These are phyloP conservation scores for Dipodascus albidus DNA, from an alignment of 805 yeast genomes.

Conservation along the genomic window DNA sequence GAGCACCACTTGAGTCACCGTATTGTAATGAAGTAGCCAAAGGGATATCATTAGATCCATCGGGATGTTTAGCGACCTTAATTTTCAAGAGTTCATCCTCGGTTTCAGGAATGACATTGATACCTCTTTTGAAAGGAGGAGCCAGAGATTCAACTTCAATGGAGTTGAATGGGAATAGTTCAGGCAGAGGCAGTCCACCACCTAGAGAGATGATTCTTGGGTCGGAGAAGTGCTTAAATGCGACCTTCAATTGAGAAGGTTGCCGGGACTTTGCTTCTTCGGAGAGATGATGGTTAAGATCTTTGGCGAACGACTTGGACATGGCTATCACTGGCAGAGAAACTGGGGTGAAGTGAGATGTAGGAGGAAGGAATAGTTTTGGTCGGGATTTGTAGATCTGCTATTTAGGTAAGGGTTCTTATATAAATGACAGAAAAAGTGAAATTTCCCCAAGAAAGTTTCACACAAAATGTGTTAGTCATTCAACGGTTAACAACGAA, in stretches of 20 bases:
- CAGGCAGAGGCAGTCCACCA: conserved; percentile 89
- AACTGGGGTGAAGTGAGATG: too few relatives aligned
- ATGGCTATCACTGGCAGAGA: too few relatives aligned
- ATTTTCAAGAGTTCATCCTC: conserved; percentile 21
- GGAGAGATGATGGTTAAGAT: conserved; percentile 64
- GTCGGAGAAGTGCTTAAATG: conserved; percentile 61
- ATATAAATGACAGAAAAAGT: too few relatives aligned
- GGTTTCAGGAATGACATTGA: conserved; percentile 23
- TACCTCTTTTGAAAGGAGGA: conserved; percentile 78
- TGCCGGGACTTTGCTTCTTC: conserved; percentile 67
- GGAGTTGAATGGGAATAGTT: conserved; percentile 85
- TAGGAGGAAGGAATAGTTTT: neutral
- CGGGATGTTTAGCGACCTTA: conserved; percentile 30
- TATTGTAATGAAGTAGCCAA: conserved; percentile 84
- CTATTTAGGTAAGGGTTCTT: neutral
- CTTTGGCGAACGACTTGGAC: conserved; percentile 37
- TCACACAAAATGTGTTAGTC: too few relatives aligned
- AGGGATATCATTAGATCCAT: conserved; percentile 42
- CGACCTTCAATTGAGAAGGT: conserved; percentile 72
- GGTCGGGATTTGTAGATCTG: neutral
- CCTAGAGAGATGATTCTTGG: conserved; percentile 83
- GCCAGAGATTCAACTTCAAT: conserved; percentile 44
- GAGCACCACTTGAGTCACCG: conserved; percentile 75
- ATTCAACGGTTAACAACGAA: too few relatives aligned
- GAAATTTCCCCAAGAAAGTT: too few relatives aligned